Conservation (phyloP, 768 basidiomycete genomes). For the Termitomyces sp. region DNA sequence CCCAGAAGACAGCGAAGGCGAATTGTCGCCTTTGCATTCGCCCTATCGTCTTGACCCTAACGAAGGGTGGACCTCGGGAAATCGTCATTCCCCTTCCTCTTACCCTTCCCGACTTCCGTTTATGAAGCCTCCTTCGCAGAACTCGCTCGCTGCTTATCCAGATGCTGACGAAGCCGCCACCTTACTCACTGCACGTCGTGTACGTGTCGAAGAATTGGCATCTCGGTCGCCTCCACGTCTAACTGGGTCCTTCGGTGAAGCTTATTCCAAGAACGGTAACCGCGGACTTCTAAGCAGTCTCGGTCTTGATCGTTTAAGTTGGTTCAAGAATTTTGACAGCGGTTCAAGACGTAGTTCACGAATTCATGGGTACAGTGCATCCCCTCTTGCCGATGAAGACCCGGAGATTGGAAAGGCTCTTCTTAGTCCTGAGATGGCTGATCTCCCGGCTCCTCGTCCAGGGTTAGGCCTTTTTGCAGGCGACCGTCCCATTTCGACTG, state of each 20-base stretch:
- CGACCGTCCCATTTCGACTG: conserved; percentile 49
- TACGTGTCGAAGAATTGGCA: conserved; percentile 32
- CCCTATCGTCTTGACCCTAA: conserved; percentile 25
- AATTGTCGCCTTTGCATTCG: conserved; percentile 20
- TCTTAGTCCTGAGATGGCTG: conserved; percentile 21
- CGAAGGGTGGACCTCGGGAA: conserved; percentile 2
- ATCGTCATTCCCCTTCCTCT: not conserved
- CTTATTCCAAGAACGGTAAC: conserved; percentile 10
- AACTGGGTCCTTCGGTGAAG: conserved; percentile 6
- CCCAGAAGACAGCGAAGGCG: conserved; percentile 19
- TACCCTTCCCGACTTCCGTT: not conserved
- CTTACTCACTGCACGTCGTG: conserved; percentile 47
- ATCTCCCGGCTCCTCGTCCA: conserved; percentile 22
- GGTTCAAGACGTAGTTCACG: conserved; percentile 17
- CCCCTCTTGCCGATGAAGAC: conserved; percentile 35
- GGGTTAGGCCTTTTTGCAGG: conserved; percentile 34
- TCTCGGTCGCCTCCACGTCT: conserved; percentile 22
- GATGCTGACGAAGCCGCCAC: conserved; percentile 40
- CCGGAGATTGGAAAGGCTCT: conserved; percentile 37
- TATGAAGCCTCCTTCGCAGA: conserved; percentile 18
- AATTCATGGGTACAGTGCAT: conserved; percentile 8
- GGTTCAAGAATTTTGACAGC: conserved; percentile 43
- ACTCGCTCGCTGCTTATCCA: conserved; percentile 28
- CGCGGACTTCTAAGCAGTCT: conserved; percentile 29
- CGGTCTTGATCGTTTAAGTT: conserved; percentile 49